Evolutionary conservation across 768 basidiomycete species (phyloP).

Genomic region (Boletus reticuloceps): DNA sequence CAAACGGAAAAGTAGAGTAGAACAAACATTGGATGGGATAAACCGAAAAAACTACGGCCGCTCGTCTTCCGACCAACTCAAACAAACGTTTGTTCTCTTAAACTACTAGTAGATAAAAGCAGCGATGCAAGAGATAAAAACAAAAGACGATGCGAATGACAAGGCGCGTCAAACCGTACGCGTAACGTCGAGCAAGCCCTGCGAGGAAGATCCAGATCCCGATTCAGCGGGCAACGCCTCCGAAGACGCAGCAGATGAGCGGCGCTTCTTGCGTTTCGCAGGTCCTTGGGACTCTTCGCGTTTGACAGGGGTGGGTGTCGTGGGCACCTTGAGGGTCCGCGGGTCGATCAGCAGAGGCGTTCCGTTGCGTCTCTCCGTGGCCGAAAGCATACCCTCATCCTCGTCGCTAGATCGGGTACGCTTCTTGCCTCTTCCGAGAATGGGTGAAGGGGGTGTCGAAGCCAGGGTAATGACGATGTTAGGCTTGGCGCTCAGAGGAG

Average conservation of each 20-base stretch:
- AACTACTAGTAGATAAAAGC: no score
- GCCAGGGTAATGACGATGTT: neutral
- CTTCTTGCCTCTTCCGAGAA: conserved; percentile 12
- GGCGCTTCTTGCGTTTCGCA: conserved; percentile 15
- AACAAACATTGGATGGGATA: neutral
- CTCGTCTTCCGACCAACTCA: neutral
- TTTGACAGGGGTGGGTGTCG: neutral
- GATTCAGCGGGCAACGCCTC: neutral
- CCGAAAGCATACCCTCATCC: neutral
- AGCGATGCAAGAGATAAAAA: no score
- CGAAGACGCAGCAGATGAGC: neutral
- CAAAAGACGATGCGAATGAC: neutral
- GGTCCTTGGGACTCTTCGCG: conserved; percentile 6
- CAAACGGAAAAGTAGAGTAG: neutral
- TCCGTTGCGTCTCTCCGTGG: neutral
- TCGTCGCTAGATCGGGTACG: conserved; percentile 12
- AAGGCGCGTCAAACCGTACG: neutral
- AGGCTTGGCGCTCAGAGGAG: neutral
- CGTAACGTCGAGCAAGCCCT: neutral
- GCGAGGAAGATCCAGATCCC: neutral
- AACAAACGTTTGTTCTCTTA: neutral
- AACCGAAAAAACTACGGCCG: conserved; percentile 2
- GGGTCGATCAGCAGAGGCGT: neutral
- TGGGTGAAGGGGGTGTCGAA: conserved; percentile 10
- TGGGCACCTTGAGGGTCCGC: neutral